These are phyloP conservation scores for Fraxinus americana DNA, from an alignment of 257 asterid species.

Conservation along the genomic window DNA sequence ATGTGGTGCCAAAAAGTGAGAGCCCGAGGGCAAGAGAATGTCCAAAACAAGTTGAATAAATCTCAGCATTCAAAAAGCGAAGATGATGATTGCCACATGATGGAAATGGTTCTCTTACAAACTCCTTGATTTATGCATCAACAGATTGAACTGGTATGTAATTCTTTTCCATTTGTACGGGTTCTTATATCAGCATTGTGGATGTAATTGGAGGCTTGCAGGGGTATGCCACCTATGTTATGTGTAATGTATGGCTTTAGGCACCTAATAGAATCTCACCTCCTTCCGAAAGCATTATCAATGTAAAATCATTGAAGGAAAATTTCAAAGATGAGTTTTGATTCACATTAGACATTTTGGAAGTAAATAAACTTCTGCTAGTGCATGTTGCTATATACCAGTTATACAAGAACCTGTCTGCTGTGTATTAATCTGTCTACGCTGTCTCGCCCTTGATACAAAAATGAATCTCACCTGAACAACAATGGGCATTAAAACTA, in stretches of 20 bases:
- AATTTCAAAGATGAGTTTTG: background rate
- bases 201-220: background rate
- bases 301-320: background rate
- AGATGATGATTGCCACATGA: background rate
- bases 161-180: background rate
- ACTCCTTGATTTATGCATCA: background rate
- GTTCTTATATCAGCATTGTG: background rate
- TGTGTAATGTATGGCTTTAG: background rate
- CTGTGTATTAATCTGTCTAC: no score
- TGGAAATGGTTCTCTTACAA: background rate
- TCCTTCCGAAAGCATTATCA: background rate
- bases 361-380: no score
- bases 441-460: no score
- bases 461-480: no score
- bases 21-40: background rate
- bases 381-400: background rate
- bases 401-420: background rate
- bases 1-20: background rate
- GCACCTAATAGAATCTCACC: background rate
- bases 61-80: background rate
- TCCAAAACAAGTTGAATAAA: background rate
- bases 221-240: background rate
- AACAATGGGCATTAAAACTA: background rate
- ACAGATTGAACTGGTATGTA: background rate
- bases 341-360: background rate